Conservation (phyloP, 805 yeast species). For the Saccharomycopsis olivae region DNA sequence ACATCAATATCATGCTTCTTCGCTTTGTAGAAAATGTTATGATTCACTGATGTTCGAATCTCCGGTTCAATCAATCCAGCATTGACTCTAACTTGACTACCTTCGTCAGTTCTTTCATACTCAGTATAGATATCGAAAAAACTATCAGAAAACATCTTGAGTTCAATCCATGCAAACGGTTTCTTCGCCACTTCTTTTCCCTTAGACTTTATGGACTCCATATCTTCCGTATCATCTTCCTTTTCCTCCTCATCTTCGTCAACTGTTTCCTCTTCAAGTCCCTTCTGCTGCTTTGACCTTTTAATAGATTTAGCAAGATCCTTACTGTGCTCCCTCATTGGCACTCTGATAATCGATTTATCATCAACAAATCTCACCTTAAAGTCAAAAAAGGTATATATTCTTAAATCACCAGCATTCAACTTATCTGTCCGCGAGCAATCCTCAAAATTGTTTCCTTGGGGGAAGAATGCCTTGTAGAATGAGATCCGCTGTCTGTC, state of each 20-base stretch:
- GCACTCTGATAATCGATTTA: conserved; percentile 51
- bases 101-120: conserved; percentile 40
- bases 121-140: conserved; percentile 36
- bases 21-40: conserved; percentile 63
- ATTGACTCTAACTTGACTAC: conserved; percentile 43
- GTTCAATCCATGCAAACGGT: conserved; percentile 89
- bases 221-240: not conserved
- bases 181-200: conserved; percentile 27
- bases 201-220: not conserved
- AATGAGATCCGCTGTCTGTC: conserved; percentile 69
- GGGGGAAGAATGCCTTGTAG: conserved; percentile 60
- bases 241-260: conserved; percentile 3
- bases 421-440: conserved; percentile 32
- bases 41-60: conserved; percentile 77
- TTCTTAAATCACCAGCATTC: conserved; percentile 41
- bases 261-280: not conserved
- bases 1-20: conserved; percentile 44
- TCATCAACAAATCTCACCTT: conserved; percentile 54
- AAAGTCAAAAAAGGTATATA: conserved; percentile 45
- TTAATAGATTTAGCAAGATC: conserved; percentile 27
- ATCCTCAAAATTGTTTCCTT: conserved; percentile 40
- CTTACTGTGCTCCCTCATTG: conserved; percentile 77
- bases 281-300: not conserved
- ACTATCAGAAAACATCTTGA: conserved; percentile 48
- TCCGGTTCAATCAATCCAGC: conserved; percentile 46